Percentiles rank a stretch among this genome's conserved stretches.
These are phyloP conservation scores for Cercospora sp. DNA, from an alignment of 2,329 filamentous ascomycete genomes.

Conservation along the genomic window DNA sequence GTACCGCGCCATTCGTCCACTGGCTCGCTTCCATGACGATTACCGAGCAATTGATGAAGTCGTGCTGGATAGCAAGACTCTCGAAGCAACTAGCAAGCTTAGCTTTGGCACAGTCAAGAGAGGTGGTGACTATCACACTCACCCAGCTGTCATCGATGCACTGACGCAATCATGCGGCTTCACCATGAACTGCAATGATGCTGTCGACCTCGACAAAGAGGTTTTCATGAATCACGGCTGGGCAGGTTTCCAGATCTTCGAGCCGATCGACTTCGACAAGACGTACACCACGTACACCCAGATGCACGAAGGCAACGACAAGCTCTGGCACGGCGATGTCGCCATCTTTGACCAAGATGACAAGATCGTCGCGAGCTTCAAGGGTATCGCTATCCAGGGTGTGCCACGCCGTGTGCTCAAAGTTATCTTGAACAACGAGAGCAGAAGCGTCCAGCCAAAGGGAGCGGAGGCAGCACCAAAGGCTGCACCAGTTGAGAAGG, in stretches of 20 bases:
- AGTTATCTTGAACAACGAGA: slow-evolving; percentile 6
- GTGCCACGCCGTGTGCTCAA: neutral
- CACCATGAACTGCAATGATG: slow-evolving; percentile 27
- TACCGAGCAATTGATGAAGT: neutral
- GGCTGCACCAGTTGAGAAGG: neutral
- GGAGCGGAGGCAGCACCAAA: neutral
- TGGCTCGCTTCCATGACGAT: neutral
- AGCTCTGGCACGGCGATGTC: slow-evolving; percentile 2
- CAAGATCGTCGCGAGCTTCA: neutral
- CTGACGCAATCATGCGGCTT: slow-evolving; percentile 32
- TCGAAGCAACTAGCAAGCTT: neutral
- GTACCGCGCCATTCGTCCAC: neutral
- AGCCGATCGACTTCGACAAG: slow-evolving; percentile 30
- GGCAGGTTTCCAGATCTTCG: slow-evolving; percentile 31
- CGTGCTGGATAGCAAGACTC: neutral
- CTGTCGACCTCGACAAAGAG: slow-evolving; percentile 30
- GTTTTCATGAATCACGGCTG: slow-evolving; percentile 41
- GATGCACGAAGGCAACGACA: slow-evolving; percentile 31
- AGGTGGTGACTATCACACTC: neutral
- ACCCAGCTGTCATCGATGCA: neutral
- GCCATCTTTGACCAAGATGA: neutral
- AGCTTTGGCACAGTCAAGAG: neutral
- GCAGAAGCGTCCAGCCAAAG: slow-evolving; percentile 4
- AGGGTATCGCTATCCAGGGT: neutral
- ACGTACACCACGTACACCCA: slow-evolving; percentile 37